Conservation (phyloP, 1,284 basidiomycete species). For the Trametes versicolor region DNA sequence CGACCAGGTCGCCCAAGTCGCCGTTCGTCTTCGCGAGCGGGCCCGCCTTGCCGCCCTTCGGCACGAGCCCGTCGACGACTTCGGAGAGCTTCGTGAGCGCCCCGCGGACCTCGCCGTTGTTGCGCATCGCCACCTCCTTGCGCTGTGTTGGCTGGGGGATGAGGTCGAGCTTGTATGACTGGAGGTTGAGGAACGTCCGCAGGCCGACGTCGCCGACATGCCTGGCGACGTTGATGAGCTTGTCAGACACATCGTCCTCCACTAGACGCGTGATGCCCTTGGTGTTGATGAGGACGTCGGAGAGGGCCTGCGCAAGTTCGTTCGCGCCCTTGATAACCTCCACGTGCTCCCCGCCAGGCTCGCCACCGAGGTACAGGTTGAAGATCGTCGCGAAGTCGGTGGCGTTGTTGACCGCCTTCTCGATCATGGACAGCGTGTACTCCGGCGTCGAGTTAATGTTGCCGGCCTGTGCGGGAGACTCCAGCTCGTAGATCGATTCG, state of each 20-base stretch:
- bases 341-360: constrained; percentile 93
- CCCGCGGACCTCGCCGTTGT: constrained; percentile 86
- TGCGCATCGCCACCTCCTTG: constrained; percentile 90
- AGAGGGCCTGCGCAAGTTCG: constrained; percentile 93
- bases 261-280: constrained; percentile 97
- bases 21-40: constrained; percentile 84
- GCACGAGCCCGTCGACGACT: constrained; percentile 86
- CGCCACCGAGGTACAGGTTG: constrained; percentile 90
- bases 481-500: constrained; percentile 96
- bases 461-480: constrained; percentile 93
- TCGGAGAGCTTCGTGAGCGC: constrained; percentile 90
- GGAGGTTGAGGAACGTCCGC: constrained; percentile 94
- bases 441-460: constrained; percentile 97
- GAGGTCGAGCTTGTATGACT: constrained; percentile 93
- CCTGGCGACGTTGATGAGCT: constrained; percentile 88
- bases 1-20: constrained; percentile 96
- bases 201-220: constrained; percentile 88
- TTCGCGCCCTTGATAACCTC: constrained; percentile 99
- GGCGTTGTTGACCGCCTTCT: constrained; percentile 93
- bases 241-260: constrained; percentile 90
- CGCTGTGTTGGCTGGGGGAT: constrained; percentile 75
- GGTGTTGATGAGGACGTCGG: constrained; percentile 92
- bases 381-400: constrained; percentile 97
- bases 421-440: constrained; percentile 98
- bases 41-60: constrained; percentile 82